These are phyloP conservation scores for Cyclospora cayetanensis DNA, from an alignment of 169 alveolate genomes.

Conservation along the genomic window DNA sequence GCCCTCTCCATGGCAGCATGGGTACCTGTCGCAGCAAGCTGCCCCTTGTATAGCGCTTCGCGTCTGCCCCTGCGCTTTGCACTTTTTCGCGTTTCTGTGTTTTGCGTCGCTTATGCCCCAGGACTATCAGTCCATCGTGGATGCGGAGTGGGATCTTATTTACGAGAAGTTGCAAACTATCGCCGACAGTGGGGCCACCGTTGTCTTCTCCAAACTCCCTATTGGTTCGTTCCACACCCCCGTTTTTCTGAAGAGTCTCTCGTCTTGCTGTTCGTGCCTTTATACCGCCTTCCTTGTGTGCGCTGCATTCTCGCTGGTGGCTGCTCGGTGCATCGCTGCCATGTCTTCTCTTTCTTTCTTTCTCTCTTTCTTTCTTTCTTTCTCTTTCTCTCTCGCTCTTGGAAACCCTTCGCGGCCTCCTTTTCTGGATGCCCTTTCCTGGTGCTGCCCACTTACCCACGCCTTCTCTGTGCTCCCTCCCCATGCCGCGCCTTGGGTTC, in stretches of 20 bases:
- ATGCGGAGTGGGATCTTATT: constrained; percentile 98
- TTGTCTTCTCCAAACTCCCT: constrained; percentile 95
- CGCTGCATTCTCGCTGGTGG: not conserved
- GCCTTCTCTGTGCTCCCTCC: not conserved
- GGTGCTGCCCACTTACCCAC: not conserved
- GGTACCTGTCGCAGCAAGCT: not conserved
- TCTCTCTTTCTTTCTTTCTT: not conserved
- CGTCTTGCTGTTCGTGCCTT: not conserved
- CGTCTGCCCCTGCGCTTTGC: not conserved
- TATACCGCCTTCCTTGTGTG: not conserved
- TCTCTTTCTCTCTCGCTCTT: not conserved
- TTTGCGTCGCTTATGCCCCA: not conserved
- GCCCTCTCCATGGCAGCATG: not conserved
- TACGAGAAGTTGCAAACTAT: constrained; percentile 95
- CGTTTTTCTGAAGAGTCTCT: not conserved
- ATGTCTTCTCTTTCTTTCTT: not conserved
- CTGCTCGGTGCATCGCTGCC: not conserved
- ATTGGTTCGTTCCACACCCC: constrained; percentile 87
- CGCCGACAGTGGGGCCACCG: constrained; percentile 93
- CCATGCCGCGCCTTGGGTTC: no score
- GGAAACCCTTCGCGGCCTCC: not conserved
- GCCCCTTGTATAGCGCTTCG: not conserved
- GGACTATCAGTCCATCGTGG: constrained; percentile 96
- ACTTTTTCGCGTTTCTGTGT: not conserved
- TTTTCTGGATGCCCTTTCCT: not conserved